Conservation (phyloP, 495 filamentous ascomycete genomes). For the Aspergillus avenaceus region DNA sequence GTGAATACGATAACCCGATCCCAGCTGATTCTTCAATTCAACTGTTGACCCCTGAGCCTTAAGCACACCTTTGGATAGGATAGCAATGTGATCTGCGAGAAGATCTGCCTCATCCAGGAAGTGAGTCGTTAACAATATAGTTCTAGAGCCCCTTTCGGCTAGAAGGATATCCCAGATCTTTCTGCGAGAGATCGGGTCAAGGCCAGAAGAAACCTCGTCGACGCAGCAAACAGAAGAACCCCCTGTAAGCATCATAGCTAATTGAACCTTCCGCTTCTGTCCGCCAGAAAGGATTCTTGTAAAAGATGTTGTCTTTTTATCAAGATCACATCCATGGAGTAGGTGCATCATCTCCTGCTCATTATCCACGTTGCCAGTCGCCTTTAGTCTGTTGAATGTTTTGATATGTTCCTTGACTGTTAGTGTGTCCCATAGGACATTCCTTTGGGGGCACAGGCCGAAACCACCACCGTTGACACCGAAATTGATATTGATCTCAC, state of each 20-base stretch:
- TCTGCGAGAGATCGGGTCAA: conserved; percentile 74
- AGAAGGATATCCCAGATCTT: conserved; percentile 91
- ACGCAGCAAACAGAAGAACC: conserved; percentile 81
- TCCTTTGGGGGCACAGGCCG: conserved; percentile 86
- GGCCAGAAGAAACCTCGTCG: conserved; percentile 78
- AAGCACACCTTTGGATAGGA: conserved; percentile 68
- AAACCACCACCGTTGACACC: conserved; percentile 63
- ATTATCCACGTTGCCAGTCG: conserved; percentile 45
- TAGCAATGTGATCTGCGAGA: conserved; percentile 72
- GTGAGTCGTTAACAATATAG: conserved; percentile 82
- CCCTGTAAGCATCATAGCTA: conserved; percentile 90
- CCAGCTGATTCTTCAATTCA: conserved; percentile 65
- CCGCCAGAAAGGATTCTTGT: conserved; percentile 75
- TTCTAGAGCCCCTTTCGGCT: conserved; percentile 69
- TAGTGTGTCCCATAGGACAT: conserved; percentile 82
- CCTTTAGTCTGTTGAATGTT: conserved; percentile 77
- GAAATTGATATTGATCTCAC: conserved; percentile 58
- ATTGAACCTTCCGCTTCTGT: conserved; percentile 85
- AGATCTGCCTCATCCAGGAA: conserved; percentile 78
- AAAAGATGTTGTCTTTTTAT: conserved; percentile 59
- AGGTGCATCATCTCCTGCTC: conserved; percentile 54
- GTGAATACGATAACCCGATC: conserved; percentile 74
- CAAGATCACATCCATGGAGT: conserved; percentile 64
- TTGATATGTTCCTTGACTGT: conserved; percentile 76
- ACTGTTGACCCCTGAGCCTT: conserved; percentile 72